Evolutionary conservation across 2,329 filamentous ascomycete species (phyloP), one percentile per base, ranked within the genome.

Genomic region (Calonectria hawksworthii): DNA sequence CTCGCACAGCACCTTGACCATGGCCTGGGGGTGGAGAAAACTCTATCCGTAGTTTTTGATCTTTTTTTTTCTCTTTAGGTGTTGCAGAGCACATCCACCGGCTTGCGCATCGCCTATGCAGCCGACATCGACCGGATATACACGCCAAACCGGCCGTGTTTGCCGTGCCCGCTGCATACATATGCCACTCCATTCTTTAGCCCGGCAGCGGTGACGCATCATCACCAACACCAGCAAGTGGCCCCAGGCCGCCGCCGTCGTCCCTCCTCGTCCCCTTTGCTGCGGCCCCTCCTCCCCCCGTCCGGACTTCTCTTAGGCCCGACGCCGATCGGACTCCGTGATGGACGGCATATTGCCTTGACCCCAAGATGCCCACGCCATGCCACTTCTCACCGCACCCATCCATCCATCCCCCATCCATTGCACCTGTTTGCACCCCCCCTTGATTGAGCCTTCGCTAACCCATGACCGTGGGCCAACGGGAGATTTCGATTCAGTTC

Each of bases 241-340:
- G 13, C 59, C 21, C 61, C 30, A 63, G 51, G 41, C 59, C 26
- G 30, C 61, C 11, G 63, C 44, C 23, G 26, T 30, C 14, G 13
- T 28, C 32, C 44, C 13, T 32, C 41, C 10, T 10, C 21, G 23
- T 23, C 23, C 11, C 41, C 36, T 38, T 47, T n/a, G 4, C 14
- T 3, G 44, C 44, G 44, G 9, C 9, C 44, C 21, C 41, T 8
- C 38, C 36, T 14, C 28, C 23, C 38, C 30, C 68, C 67, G 56
- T 73, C 75, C 80, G 80, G 80, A 78, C 75, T 81, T 79, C 72
- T 78, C 44, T 28, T 74, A 79, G 51, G 56, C 70, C 80, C 80
- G 80, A 81, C 77, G 59, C 80, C 80, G 78, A 79, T 74, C 76
- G 77, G 76, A 76, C 70, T 80, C 78, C 61, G 61, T 34, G 79